phyloP scores from a whole-genome alignment of 129 eudicot species.

The Flaveria trinervia region DNA sequence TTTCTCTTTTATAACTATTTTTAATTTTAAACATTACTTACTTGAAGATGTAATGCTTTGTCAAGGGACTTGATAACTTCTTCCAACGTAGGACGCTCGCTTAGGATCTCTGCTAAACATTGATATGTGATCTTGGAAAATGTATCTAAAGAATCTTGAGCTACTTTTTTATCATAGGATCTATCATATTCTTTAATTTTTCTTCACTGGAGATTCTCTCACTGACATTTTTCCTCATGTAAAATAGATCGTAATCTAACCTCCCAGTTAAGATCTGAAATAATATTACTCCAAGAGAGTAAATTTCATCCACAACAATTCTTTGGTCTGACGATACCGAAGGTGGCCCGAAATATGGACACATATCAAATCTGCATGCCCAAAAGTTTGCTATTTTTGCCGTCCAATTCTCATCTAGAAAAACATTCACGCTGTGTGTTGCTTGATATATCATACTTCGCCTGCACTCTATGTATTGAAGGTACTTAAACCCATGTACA shows the following conservation, averaged over 20 bases:
- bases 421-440: background rate
- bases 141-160: background rate
- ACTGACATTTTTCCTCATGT: too few relatives aligned
- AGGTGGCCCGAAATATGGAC: too few relatives aligned
- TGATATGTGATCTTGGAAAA: background rate
- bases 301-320: background rate
- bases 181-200: background rate
- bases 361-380: background rate
- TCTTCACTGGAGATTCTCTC: background rate
- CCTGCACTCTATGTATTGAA: background rate
- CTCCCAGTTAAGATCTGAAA: background rate
- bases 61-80: background rate
- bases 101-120: background rate
- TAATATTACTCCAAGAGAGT: conserved; percentile 3
- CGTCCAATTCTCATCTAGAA: background rate
- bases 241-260: background rate
- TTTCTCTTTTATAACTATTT: background rate
- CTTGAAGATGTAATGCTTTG: background rate
- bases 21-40: background rate
- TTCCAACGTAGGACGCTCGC: background rate
- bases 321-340: background rate
- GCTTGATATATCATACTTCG: background rate
- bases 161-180: background rate
- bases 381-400: conserved; percentile 1
- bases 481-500: conserved; percentile 3